Percentiles rank a stretch among this genome's conserved stretches.
Conservation (phyloP, 1,284 basidiomycete species). For the Heliocybe sulcata region DNA sequence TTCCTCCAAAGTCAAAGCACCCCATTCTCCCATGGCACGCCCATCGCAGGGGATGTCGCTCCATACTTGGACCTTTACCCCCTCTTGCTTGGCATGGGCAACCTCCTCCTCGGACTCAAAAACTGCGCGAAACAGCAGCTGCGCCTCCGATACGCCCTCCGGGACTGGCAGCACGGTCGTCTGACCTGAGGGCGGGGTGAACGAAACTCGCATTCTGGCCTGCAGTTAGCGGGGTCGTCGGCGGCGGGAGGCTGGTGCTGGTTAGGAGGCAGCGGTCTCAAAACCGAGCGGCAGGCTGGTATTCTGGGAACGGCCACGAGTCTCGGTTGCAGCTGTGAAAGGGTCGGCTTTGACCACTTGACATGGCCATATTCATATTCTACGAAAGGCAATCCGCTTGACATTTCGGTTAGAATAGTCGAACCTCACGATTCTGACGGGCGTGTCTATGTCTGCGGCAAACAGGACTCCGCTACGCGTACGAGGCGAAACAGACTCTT, state of each 20-base stretch:
- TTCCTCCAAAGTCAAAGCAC: slow-evolving; percentile 27
- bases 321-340: neutral
- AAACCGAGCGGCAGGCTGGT: neutral
- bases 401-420: too few species aligned
- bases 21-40: slow-evolving; percentile 25
- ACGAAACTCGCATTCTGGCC: slow-evolving; percentile 5
- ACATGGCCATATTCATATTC: too few species aligned
- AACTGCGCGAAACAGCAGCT: slow-evolving; percentile 31
- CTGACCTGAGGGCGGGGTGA: slow-evolving; percentile 1
- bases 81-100: slow-evolving; percentile 22
- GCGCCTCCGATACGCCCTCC: slow-evolving; percentile 6
- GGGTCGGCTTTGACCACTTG: neutral
- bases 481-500: too few species aligned
- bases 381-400: neutral
- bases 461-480: too few species aligned
- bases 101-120: slow-evolving; percentile 24
- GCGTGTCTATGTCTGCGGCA: too few species aligned
- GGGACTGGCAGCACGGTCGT: slow-evolving; percentile 9
- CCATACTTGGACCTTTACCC: slow-evolving; percentile 37
- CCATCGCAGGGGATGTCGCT: slow-evolving; percentile 29
- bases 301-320: neutral
- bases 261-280: neutral
- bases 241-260: neutral
- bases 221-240: neutral
- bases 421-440: too few species aligned